Conservation (phyloP, 306 rosid genomes). For the Vachellia pachyceras region DNA sequence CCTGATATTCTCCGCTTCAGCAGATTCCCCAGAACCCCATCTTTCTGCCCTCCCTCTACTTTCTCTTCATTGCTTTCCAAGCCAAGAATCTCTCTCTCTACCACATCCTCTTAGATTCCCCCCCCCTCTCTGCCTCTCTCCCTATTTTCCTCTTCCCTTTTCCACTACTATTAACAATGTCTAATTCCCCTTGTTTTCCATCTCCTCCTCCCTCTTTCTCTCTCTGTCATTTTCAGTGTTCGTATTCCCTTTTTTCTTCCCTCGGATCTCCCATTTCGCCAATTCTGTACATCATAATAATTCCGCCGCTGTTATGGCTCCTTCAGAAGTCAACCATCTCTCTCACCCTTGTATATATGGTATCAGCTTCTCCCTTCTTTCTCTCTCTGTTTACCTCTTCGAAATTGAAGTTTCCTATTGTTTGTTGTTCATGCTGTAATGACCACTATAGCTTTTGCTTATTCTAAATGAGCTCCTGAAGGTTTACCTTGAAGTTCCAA, state of each 20-base stretch:
- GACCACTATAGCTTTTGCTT: background rate
- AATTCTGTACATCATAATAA: slow-evolving; percentile 29
- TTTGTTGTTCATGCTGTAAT: slow-evolving; percentile 13
- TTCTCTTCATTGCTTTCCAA: slow-evolving; percentile 82
- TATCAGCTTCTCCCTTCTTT: slow-evolving; percentile 30
- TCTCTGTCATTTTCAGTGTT: slow-evolving; percentile 56
- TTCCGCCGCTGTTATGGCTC: slow-evolving; percentile 52
- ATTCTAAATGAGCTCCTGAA: slow-evolving; percentile 21
- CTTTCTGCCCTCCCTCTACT: slow-evolving; percentile 48
- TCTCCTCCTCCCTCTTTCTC: slow-evolving; percentile 42
- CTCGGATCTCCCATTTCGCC: slow-evolving; percentile 39
- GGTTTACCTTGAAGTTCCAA: slow-evolving; percentile 14
- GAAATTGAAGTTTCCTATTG: slow-evolving; percentile 1
- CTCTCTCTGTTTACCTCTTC: background rate
- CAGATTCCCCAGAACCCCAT: slow-evolving; percentile 71
- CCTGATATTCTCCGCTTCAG: slow-evolving; percentile 69
- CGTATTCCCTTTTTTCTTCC: slow-evolving; percentile 22
- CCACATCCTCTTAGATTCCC: slow-evolving; percentile 66
- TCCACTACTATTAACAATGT: slow-evolving; percentile 63
- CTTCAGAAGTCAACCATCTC: slow-evolving; percentile 73
- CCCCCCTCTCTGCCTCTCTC: slow-evolving; percentile 20
- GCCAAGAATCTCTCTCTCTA: slow-evolving; percentile 80
- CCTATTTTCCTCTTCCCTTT: slow-evolving; percentile 38
- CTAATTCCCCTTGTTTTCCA: slow-evolving; percentile 49
- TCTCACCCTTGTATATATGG: slow-evolving; percentile 93